phyloP scores from a whole-genome alignment of 2,329 filamentous ascomycete genomes.

The Akanthomyces uredinophilus region DNA sequence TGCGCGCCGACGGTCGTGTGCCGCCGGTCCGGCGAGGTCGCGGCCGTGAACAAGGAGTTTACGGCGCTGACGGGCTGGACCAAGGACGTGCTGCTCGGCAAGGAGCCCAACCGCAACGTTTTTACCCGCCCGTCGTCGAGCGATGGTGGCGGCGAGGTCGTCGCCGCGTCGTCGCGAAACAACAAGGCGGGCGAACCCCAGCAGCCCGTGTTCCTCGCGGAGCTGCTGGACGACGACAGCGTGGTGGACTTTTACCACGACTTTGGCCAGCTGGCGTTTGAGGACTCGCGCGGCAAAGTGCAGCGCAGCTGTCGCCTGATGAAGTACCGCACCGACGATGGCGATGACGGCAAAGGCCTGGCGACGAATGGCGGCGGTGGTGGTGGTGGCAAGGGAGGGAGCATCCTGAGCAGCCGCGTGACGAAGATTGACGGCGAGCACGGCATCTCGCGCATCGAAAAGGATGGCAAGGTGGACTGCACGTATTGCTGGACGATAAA shows the following conservation, averaged over 20 bases:
- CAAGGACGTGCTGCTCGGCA: slow-evolving; percentile 81
- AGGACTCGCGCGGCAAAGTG: slow-evolving; percentile 80
- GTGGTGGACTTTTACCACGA: slow-evolving; percentile 95
- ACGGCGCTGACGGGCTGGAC: slow-evolving; percentile 94
- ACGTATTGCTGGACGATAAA: slow-evolving; percentile 97
- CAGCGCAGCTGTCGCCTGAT: slow-evolving; percentile 79
- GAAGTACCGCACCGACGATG: slow-evolving; percentile 78
- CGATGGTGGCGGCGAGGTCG: slow-evolving; percentile 30
- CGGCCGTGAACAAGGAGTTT: slow-evolving; percentile 93
- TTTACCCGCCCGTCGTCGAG: slow-evolving; percentile 54
- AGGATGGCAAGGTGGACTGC: slow-evolving; percentile 88
- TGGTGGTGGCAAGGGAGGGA: slow-evolving; percentile 35
- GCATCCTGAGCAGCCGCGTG: slow-evolving; percentile 55
- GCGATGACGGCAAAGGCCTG: slow-evolving; percentile 46
- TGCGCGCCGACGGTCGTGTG: slow-evolving; percentile 90
- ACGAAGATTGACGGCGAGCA: slow-evolving; percentile 65
- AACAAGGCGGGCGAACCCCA: slow-evolving; percentile 45
- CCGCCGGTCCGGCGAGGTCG: slow-evolving; percentile 89
- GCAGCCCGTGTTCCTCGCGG: slow-evolving; percentile 83
- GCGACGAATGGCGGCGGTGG: slow-evolving; percentile 39
- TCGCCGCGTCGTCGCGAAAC: slow-evolving; percentile 35
- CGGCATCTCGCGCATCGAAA: slow-evolving; percentile 76
- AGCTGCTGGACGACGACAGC: slow-evolving; percentile 87
- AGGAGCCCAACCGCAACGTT: slow-evolving; percentile 80
- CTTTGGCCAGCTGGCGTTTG: slow-evolving; percentile 87